Conservation (phyloP, 345 rosid genomes). For the Gossypium mustelinum region DNA sequence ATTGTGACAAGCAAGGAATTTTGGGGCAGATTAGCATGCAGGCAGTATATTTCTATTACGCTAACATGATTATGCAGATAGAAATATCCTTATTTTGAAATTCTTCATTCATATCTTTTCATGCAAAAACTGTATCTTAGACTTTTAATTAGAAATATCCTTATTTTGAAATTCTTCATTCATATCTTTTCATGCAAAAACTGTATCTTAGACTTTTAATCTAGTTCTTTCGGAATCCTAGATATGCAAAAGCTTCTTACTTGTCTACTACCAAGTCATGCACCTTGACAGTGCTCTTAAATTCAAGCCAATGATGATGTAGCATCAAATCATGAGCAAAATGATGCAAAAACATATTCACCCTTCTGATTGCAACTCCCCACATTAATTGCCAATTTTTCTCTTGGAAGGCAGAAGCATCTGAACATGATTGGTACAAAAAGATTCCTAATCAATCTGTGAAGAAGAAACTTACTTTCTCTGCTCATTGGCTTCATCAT, state of each 20-base stretch:
- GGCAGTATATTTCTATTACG: neutral
- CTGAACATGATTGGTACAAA: neutral
- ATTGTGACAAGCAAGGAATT: neutral
- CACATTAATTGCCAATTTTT: neutral
- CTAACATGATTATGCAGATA: neutral
- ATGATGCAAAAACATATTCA: neutral
- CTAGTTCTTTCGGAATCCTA: neutral
- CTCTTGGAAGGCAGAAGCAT: neutral
- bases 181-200: slow-evolving; percentile 1
- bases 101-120: neutral
- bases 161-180: neutral
- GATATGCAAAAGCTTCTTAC: neutral
- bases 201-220: neutral
- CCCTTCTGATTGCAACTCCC: neutral
- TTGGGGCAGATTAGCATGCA: neutral
- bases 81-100: neutral
- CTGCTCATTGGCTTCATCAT: slow-evolving; percentile 35
- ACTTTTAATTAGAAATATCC: neutral
- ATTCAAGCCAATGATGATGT: neutral
- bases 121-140: neutral
- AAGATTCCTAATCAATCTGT: neutral
- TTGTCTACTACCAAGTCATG: neutral
- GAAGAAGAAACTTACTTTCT: slow-evolving; percentile 34
- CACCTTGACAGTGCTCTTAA: neutral
- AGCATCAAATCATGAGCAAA: neutral